Evolutionary conservation across 495 filamentous ascomycete species (phyloP), one percentile per base, ranked within the genome.

Genomic region (Penicillium lividum): DNA sequence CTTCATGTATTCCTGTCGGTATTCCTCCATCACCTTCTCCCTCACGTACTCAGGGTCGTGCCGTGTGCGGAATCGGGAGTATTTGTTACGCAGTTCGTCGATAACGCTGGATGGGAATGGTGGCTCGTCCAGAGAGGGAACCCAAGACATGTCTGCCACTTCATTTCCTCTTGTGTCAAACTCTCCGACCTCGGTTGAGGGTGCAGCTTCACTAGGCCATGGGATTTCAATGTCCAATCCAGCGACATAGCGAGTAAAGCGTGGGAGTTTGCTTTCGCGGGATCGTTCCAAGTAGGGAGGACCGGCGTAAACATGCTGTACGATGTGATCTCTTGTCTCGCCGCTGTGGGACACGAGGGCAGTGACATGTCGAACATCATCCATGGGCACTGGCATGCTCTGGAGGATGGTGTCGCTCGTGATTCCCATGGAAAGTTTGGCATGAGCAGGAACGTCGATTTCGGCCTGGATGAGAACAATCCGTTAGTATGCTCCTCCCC

Each of bases 81-180:
- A 97, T 64, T 88, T 89, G 74, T 88, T 88, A 59, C 94, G 81
- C 68, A 97, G 79, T 79, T 98, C 93, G 70, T 97, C 89, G 61
- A 98, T 82, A 33, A 97, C 83, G 28, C 68, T 77, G 46, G 76
- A 70, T 28, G 94, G 91, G 80, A 97, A 89, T n/a, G 93, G 93
- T 16, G 89, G 80, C 11, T 78, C 69, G 3, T 90, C 74, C 11
- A 97, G 72, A 13, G 86, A 89, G 0, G 93, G 92, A 10, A 84
- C 73, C 74, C 87, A 97, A 8, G 89, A 93, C 53, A 69, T 75
- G 15, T 83, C 80, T 59, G 96, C 91, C 54, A 91, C 89, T 53
- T 89, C 84, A 68, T 86, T 82, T 51, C 89, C 54, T 56, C 54
- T 18, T 1, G 93, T 96, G 74, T 97, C 93, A 66, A 33, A 68